Evolutionary conservation across 1,139 yeast species (phyloP).

Genomic region (Ogataea hybrid): DNA sequence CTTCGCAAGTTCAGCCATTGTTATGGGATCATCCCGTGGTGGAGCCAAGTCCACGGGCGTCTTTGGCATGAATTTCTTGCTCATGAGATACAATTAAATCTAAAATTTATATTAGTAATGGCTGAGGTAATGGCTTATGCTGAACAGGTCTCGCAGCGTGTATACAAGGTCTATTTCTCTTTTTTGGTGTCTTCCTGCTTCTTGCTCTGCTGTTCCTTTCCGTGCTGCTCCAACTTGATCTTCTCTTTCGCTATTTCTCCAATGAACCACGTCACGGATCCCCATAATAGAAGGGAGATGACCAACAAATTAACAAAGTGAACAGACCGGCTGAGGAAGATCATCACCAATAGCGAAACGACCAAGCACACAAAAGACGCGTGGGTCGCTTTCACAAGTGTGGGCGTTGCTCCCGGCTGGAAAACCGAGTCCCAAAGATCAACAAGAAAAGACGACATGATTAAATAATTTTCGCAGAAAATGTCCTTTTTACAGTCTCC

Average conservation of each 20-base stretch:
- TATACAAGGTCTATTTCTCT: not conserved
- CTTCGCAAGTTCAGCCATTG: constrained; percentile 39
- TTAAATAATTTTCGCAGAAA: not conserved
- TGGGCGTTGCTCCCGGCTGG: constrained; percentile 94
- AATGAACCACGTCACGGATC: constrained; percentile 84
- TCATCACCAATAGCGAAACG: constrained; percentile 52
- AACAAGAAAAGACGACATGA: constrained; percentile 45
- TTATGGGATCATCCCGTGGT: constrained; percentile 43
- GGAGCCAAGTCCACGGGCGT: constrained; percentile 46
- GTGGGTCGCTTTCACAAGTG: constrained; percentile 79
- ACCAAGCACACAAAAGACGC: constrained; percentile 58
- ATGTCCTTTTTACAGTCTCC: constrained; percentile 19
- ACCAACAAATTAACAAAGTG: constrained; percentile 76
- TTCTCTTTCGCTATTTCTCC: constrained; percentile 60
- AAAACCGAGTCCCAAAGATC: constrained; percentile 90
- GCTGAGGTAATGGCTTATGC: not conserved
- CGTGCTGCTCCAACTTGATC: constrained; percentile 39
- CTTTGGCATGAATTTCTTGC: constrained; percentile 45
- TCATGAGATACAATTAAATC: constrained; percentile 6
- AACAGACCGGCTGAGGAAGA: constrained; percentile 62
- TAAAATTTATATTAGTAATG: constrained; percentile 1
- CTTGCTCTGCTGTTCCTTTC: constrained; percentile 31
- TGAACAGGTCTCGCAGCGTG: not conserved
- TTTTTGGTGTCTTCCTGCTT: constrained; percentile 8
- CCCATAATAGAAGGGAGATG: constrained; percentile 73